A percentile compares a stretch with the other conserved stretches of the same genome.
Evolutionary conservation across 2,329 filamentous ascomycete genomes (phyloP).

Genomic region (Lasiodiplodia sp.): DNA sequence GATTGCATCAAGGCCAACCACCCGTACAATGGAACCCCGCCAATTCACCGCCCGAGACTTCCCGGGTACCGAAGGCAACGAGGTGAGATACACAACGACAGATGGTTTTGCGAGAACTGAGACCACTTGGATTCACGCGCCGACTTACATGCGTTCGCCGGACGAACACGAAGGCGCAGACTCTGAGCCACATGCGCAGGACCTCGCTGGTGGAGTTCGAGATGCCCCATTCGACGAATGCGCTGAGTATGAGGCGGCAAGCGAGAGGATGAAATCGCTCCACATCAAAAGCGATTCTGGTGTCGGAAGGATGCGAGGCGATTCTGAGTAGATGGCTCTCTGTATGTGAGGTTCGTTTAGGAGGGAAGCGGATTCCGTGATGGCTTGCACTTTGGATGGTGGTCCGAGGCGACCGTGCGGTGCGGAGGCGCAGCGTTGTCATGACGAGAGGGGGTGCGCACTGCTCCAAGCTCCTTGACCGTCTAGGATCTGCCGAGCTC

Average conservation of each 20-base stretch:
- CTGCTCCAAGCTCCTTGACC: constrained; percentile 21
- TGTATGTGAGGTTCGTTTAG: background rate
- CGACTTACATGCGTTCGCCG: constrained; percentile 35
- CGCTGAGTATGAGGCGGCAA: constrained; percentile 6
- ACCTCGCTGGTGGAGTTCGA: constrained; percentile 3
- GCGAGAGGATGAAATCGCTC: background rate
- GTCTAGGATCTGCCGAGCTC: constrained; percentile 2
- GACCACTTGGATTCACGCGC: constrained; percentile 56
- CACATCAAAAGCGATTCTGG: background rate
- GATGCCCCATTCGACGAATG: constrained; percentile 8
- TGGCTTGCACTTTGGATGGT: background rate
- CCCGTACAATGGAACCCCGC: constrained; percentile 29
- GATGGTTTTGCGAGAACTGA: constrained; percentile 54
- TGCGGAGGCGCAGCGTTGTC: constrained; percentile 22
- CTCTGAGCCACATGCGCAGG: background rate
- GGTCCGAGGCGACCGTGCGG: constrained; percentile 17
- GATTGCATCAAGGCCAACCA: constrained; percentile 35
- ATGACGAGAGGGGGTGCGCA: background rate
- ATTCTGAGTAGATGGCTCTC: background rate
- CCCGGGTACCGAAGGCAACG: constrained; percentile 50
- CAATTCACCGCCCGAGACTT: constrained; percentile 47
- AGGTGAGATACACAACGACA: constrained; percentile 46
- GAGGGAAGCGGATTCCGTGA: background rate
- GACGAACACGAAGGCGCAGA: background rate
- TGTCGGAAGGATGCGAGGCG: background rate